Conservation (phyloP, 305 asterid species). For the Fraxinus nigra region DNA sequence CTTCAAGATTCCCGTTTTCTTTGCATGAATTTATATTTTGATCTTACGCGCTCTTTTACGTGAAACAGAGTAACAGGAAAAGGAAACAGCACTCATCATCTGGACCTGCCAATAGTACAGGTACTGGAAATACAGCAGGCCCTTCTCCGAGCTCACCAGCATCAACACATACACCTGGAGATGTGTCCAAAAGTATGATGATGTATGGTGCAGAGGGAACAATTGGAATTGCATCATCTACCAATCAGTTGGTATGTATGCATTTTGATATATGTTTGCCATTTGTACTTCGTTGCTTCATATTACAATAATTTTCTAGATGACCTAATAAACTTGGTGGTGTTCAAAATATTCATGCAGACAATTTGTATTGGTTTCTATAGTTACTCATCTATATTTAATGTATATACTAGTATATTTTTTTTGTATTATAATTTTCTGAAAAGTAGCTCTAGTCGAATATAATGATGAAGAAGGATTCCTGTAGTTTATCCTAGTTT, state of each 20-base stretch:
- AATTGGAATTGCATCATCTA: constrained; percentile 86
- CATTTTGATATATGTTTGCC: background rate
- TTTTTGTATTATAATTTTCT: background rate
- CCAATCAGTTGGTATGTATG: constrained; percentile 82
- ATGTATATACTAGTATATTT: background rate
- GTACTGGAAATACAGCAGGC: constrained; percentile 95
- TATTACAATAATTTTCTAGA: background rate
- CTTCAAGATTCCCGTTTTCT: background rate
- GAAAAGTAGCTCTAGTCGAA: background rate
- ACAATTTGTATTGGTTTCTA: background rate
- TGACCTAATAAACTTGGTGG: background rate
- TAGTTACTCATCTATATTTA: background rate
- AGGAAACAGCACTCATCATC: constrained; percentile 95
- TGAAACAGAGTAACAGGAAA: constrained; percentile 76
- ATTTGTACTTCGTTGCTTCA: background rate
- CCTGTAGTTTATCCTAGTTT: background rate
- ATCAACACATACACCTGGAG: constrained; percentile 96
- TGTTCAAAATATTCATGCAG: background rate
- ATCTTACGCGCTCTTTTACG: constrained; percentile 12
- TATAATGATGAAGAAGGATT: background rate
- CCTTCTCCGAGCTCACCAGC: constrained; percentile 94
- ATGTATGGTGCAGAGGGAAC: constrained; percentile 87
- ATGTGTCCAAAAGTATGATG: constrained; percentile 74
- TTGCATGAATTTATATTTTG: constrained; percentile 5
- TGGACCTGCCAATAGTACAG: constrained; percentile 98